Percentiles rank a stretch among this genome's conserved stretches.
These are phyloP conservation scores for Exobasidium rhododendri DNA, from an alignment of 1,284 basidiomycete genomes.

Conservation along the genomic window DNA sequence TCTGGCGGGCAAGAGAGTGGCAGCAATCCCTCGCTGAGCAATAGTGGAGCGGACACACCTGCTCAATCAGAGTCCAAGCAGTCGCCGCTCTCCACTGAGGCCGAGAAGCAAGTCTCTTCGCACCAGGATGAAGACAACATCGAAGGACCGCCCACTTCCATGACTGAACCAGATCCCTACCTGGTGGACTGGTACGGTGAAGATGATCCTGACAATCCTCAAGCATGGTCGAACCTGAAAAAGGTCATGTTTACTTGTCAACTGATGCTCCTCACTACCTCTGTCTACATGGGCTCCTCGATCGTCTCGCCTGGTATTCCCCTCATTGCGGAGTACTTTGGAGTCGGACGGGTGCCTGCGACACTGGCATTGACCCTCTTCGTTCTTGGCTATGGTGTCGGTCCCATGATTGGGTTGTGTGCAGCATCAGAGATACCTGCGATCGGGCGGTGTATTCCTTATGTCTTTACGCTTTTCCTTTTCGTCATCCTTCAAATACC, in stretches of 20 bases:
- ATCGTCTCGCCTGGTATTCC: conserved; percentile 63
- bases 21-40: not conserved
- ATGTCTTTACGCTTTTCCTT: conserved; percentile 31
- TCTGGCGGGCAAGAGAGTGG: not conserved
- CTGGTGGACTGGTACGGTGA: conserved; percentile 56
- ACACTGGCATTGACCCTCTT: conserved; percentile 36
- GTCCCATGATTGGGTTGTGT: conserved; percentile 46
- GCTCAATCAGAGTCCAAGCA: not conserved
- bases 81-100: too few relatives aligned
- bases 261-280: conserved; percentile 56
- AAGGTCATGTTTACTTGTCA: conserved; percentile 46
- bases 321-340: conserved; percentile 52
- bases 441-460: conserved; percentile 35
- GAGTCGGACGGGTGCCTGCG: conserved; percentile 17
- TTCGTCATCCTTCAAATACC: conserved; percentile 36
- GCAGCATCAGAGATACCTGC: conserved; percentile 52
- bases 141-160: not conserved
- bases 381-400: conserved; percentile 35
- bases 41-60: not conserved
- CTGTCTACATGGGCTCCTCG: conserved; percentile 64
- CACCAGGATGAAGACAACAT: not conserved
- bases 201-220: conserved; percentile 50
- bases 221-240: conserved; percentile 48
- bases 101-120: not conserved
- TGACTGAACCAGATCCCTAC: not conserved